phyloP scores from a whole-genome alignment of 2,329 filamentous ascomycete species.

The Xylariaceae sp. region DNA sequence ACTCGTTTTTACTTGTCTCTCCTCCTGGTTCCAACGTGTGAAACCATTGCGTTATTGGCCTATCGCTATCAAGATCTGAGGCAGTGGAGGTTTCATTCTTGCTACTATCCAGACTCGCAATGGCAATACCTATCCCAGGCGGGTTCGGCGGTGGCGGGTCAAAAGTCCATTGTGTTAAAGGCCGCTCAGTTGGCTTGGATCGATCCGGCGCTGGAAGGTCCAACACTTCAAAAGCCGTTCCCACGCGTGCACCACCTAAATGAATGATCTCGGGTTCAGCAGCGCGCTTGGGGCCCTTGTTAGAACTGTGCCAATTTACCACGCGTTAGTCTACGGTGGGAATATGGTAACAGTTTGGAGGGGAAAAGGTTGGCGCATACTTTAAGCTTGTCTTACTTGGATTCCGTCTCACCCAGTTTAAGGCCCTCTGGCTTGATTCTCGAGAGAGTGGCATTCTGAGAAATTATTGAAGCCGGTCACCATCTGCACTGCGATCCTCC shows the following conservation, averaged over 20 bases:
- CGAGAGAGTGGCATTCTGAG: constrained; percentile 28
- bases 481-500: background rate
- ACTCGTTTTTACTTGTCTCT: constrained; percentile 9
- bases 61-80: constrained; percentile 6
- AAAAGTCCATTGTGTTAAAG: constrained; percentile 30
- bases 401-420: constrained; percentile 34
- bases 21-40: constrained; percentile 8
- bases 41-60: constrained; percentile 31
- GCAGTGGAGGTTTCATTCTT: background rate
- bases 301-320: constrained; percentile 16
- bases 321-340: constrained; percentile 9
- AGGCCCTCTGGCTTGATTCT: constrained; percentile 32
- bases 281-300: constrained; percentile 19
- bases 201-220: constrained; percentile 25
- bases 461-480: background rate
- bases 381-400: constrained; percentile 23
- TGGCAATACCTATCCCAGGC: constrained; percentile 24
- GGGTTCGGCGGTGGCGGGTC: constrained; percentile 25
- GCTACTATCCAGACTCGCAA: constrained; percentile 9
- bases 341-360: background rate
- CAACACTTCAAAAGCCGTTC: constrained; percentile 22
- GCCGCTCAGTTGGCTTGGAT: constrained; percentile 19
- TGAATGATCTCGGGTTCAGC: constrained; percentile 34
- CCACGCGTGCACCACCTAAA: constrained; percentile 33
- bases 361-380: constrained; percentile 8